Evolutionary conservation across 108 stramenopile species (phyloP), one percentile per base, ranked within the genome.

Genomic region (Cyclotella baltica): DNA sequence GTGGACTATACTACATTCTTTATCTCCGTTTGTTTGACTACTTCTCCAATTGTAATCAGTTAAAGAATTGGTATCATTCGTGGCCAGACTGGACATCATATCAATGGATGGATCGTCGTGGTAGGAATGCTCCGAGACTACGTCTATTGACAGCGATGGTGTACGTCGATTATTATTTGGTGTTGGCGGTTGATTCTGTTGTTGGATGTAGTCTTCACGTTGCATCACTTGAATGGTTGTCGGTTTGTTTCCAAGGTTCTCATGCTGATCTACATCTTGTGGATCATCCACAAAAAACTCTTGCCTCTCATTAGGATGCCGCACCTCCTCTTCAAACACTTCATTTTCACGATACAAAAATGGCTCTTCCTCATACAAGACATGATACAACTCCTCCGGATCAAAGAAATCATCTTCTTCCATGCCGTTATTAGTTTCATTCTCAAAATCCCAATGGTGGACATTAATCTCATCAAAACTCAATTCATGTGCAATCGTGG

Each of bases 21-120:
- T 25, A 33, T 25, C 20, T 37, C 22, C 29, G 43, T 4, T 40
- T 3, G n/a, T n/a, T 10, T 25, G 43, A 34, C 71, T 72, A 0
- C 58, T 18, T 48, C 46, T 53, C 20, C 46, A 43, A 29, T 55
- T 27, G 18, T 64, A 35, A 2, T 67, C 35, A 0, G 56, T 67
- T 65, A 57, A 51, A 16, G 58, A 38, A 25, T 34, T 25, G 18
- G 75, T 58, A 50, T 76, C 76, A 36, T 76, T 67, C 47, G 48
- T 76, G 4, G 52, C 75, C 1, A 76, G 64, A 59, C 75, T 76
- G 23, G 48, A 66, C 31, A 67, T 28, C 75, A 76, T 76, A 33
- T 43, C 56, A 13, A 76, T 57, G 15, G 64, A 67, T 22, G 76
- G 76, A 23, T 76, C 76, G 57, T 76, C 76, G 25, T 76, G 67